Base-by-base conservation (phyloP, 2,329 filamentous ascomycete species). In the Paecilomyces sp. region DNA sequence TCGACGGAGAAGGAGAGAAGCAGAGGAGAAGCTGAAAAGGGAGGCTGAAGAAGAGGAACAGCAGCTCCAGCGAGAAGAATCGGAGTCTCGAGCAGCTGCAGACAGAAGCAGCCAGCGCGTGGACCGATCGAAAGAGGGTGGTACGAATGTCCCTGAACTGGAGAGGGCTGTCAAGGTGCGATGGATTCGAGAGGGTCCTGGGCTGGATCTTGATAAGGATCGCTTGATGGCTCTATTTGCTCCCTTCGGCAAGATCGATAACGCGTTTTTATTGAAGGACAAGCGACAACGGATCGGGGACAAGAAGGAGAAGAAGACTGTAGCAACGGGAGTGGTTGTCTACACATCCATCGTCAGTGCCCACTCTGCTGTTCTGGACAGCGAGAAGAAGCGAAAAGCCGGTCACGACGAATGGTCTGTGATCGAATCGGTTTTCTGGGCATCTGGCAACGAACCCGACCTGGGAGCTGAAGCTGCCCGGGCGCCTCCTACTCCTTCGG, bases 81-180 rank as follows among this genome's bases (percentile, higher is more conserved):
- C 76, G 66, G 78, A 76, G 68, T 77, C 72, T 18, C 73, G 73
- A 63, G 78, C 73, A 62, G 74, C 64, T 28, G 64, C 64, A 34
- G 71, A 71, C 61, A 63, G 64, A 64, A 71, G 67, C 60, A 66
- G 63, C 25, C 69, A 73, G 60, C 66, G 66, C 30, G 69, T 72
- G 31, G 74, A 68, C 66, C 67, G 61, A 63, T 73, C 68, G 53
- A 73, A 73, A 61, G 70, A 76, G 57, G 71, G 74, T 22, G 74
- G 74, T 2, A 69, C 70, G 4, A 73, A 77, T 60, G 77, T 83
- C 3, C 71, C 80, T 1, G 83, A 85, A 57, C 72, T 84, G 54
- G 82, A 86, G 59, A 79, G 85, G 28, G 81, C 82, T 5, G 74
- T 87, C 62, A 86, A 83, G 65, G 74, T 86, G 12, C 80, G 83